These are phyloP conservation scores for Oryza officinalis DNA, from an alignment of 176 grass and related monocot species.

Conservation along the genomic window DNA sequence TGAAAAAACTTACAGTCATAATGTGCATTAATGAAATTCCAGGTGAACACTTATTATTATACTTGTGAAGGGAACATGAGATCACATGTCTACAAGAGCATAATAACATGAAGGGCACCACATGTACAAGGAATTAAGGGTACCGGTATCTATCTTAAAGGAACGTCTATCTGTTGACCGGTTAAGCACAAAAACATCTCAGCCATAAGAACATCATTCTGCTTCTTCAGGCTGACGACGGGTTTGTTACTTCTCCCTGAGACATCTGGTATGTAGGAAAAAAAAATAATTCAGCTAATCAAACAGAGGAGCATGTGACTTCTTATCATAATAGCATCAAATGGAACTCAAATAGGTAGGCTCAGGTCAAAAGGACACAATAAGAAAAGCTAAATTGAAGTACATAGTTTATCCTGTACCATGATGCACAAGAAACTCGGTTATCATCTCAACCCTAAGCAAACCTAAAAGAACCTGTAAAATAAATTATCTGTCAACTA, in stretches of 20 bases:
- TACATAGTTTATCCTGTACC: slow-evolving; percentile 21
- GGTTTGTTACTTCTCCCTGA: not conserved
- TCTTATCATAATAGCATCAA: not conserved
- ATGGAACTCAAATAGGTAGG: slow-evolving; percentile 8
- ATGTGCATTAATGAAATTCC: not conserved
- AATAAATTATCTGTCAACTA: slow-evolving; percentile 22
- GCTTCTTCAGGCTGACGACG: slow-evolving; percentile 11
- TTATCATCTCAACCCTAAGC: not conserved
- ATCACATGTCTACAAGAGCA: slow-evolving; percentile 24
- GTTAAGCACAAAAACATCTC: slow-evolving; percentile 24
- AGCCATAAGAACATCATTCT: slow-evolving; percentile 20
- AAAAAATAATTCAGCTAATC: slow-evolving; percentile 25
- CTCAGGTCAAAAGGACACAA: not conserved
- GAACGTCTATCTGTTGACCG: slow-evolving; percentile 20
- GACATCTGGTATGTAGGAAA: slow-evolving; percentile 7
- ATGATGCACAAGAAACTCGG: slow-evolving; percentile 25
- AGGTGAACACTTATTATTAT: slow-evolving; percentile 21
- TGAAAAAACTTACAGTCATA: not conserved
- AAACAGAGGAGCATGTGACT: slow-evolving; percentile 24
- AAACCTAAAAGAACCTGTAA: slow-evolving; percentile 36
- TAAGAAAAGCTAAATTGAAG: not conserved
- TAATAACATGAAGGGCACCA: slow-evolving; percentile 1
- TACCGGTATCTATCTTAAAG: slow-evolving; percentile 3
- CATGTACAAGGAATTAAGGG: not conserved
- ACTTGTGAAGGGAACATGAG: not conserved